These are phyloP conservation scores for Talaromyces atroroseus DNA, from an alignment of 2,329 filamentous ascomycete species.

Conservation along the genomic window DNA sequence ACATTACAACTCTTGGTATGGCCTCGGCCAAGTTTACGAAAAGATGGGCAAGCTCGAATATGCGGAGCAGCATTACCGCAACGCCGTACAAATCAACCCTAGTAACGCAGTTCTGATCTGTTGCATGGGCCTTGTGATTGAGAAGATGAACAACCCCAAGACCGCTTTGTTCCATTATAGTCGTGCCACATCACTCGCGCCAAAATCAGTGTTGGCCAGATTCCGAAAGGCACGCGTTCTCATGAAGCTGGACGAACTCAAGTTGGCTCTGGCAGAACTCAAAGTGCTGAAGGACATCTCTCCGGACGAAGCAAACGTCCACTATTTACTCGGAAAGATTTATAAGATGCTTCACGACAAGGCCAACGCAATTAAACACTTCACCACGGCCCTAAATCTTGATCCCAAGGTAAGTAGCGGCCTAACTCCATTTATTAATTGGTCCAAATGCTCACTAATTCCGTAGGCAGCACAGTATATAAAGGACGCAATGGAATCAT, in stretches of 20 bases:
- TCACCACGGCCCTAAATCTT: constrained; percentile 88
- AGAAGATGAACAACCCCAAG: constrained; percentile 78
- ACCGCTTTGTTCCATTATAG: constrained; percentile 76
- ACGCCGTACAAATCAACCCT: constrained; percentile 83
- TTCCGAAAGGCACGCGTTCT: constrained; percentile 90
- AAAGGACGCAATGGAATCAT: constrained; percentile 90
- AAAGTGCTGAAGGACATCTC: constrained; percentile 85
- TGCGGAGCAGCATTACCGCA: constrained; percentile 84
- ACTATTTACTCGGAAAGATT: constrained; percentile 75
- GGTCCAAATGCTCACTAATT: constrained; percentile 11
- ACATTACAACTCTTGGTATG: constrained; percentile 99
- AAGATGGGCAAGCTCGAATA: constrained; percentile 87
- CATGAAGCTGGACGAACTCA: constrained; percentile 65
- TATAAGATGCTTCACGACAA: constrained; percentile 56
- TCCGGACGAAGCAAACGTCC: constrained; percentile 91
- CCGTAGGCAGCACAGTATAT: constrained; percentile 80
- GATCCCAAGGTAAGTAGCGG: constrained; percentile 76
- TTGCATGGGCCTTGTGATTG: constrained; percentile 83
- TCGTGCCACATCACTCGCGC: constrained; percentile 75
- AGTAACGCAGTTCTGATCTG: constrained; percentile 89
- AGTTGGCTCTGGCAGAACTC: constrained; percentile 73
- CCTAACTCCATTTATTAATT: constrained; percentile 6
- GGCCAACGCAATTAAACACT: constrained; percentile 80
- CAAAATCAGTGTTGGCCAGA: constrained; percentile 72
- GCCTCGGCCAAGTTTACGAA: constrained; percentile 73